Conservation (phyloP, 345 rosid genomes). For the Leavenworthia alabamica region DNA sequence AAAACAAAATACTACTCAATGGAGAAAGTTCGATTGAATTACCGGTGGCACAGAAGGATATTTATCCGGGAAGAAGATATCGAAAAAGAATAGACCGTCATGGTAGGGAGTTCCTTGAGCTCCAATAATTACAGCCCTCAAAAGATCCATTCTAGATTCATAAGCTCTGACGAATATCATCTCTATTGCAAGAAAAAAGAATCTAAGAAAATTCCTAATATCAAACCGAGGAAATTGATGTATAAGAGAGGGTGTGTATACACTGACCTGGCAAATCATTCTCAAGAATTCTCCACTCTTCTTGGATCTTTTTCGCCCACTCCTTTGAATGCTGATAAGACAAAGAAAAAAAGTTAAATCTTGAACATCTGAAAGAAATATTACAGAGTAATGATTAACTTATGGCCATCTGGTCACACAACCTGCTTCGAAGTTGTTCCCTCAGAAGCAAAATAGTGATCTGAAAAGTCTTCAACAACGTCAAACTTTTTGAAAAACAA, state of each 20-base stretch:
- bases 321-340: conserved; percentile 46
- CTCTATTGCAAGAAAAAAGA: conserved; percentile 49
- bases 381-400: neutral
- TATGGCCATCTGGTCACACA: neutral
- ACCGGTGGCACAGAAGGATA: conserved; percentile 83
- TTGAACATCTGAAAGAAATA: conserved; percentile 3
- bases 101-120: conserved; percentile 95
- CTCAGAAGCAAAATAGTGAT: conserved; percentile 47
- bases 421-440: conserved; percentile 51
- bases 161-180: conserved; percentile 81
- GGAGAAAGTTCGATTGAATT: conserved; percentile 21
- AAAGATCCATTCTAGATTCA: conserved; percentile 88
- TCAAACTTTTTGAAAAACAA: conserved; percentile 69
- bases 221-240: neutral
- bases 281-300: conserved; percentile 83
- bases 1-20: neutral
- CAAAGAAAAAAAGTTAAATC: neutral
- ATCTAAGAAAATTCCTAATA: conserved; percentile 4
- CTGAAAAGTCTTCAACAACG: conserved; percentile 62
- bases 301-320: conserved; percentile 75
- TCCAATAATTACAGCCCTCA: conserved; percentile 90
- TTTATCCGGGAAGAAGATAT: conserved; percentile 64
- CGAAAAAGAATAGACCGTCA: conserved; percentile 92
- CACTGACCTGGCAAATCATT: conserved; percentile 72
- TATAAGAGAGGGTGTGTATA: conserved; percentile 4